A percentile compares a stretch with the other conserved stretches of the same genome.
Evolutionary conservation across 78 protist species (phyloP).

Genomic region (Ministeria vibrans): DNA sequence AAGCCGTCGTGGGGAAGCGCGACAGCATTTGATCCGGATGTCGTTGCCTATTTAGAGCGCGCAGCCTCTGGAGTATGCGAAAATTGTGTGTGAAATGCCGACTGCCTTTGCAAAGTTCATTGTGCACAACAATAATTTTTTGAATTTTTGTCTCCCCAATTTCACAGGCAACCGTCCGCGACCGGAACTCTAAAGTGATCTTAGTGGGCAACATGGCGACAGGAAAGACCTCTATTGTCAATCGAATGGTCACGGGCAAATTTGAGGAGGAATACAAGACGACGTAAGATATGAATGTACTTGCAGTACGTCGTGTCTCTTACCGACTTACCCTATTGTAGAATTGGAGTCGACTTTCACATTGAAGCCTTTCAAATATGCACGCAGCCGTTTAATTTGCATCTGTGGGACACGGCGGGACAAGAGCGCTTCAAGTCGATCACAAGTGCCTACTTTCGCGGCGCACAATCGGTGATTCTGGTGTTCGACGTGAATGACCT

Average conservation of each 20-base stretch:
- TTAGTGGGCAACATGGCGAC: slow-evolving; percentile 16
- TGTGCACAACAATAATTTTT: too few species aligned
- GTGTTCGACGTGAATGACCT: slow-evolving; percentile 47
- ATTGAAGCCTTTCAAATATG: slow-evolving; percentile 16
- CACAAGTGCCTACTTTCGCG: slow-evolving; percentile 64
- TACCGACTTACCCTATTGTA: too few species aligned
- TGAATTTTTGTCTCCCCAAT: too few species aligned
- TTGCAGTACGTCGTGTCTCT: too few species aligned
- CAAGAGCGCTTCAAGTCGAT: slow-evolving; percentile 42
- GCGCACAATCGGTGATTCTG: slow-evolving; percentile 82
- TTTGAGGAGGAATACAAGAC: slow-evolving; percentile 46
- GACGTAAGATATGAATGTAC: too few species aligned
- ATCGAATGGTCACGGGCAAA: slow-evolving; percentile 44
- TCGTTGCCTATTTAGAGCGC: too few species aligned
- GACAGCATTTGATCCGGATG: too few species aligned
- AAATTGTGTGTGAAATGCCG: too few species aligned
- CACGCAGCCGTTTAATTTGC: slow-evolving; percentile 30
- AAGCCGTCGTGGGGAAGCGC: too few species aligned
- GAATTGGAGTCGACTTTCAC: slow-evolving; percentile 70
- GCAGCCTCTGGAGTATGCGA: too few species aligned
- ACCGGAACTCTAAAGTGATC: neutral
- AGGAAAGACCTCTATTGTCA: slow-evolving; percentile 37
- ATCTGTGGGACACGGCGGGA: slow-evolving; percentile 61
- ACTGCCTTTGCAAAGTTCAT: too few species aligned
- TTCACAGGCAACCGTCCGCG: too few species aligned